Evolutionary conservation across 192 early-diverging fungal species (phyloP), one percentile per base, ranked within the genome.

Genomic region (Lobulomyces angularis): DNA sequence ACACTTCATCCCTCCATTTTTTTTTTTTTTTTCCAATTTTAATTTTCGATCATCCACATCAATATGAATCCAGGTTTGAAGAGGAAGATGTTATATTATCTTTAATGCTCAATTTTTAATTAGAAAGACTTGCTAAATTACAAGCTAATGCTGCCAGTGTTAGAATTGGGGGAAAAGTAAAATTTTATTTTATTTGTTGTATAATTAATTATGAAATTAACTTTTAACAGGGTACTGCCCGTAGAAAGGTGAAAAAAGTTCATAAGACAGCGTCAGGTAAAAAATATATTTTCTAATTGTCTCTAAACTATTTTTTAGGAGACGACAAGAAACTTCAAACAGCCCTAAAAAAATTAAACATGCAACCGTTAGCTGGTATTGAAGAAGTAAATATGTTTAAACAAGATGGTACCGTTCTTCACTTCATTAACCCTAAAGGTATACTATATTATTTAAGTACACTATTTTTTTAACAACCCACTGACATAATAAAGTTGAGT

Each of bases 351-450:
- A 92, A 94, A 80, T 77, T 97, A 43, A 77, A 83, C 53, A 79
- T 87, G 37, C 83, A 88, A 66, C 69, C 77, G 46, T 73, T 94
- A 48, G 62, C 72, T 56, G 73, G 67, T 48, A 82, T 97, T 47
- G 92, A 95, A 71, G 84, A 95, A 53, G 86, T 99, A 67, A 96
- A 97, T 81, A 94, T 99, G 86, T 95, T 96, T 74, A 85, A 77
- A 68, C 79, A 80, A 34, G 81, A 93, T 54, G 88, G 88, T 53
- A 83, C 77, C 59, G 81, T 96, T 47, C 69, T 91, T 53, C 83
- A 94, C 79, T 97, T 96, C 64, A 59, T 56, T 58, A 59, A 65
- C 20, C 90, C 95, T 43, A 86, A 83, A 56, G 86, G 86, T 88
- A 65, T n/a, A n/a, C n/a, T n/a, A n/a, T n/a, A n/a, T n/a, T n/a